phyloP scores from a whole-genome alignment of 805 yeast species.

The Suhomyces sp. region DNA sequence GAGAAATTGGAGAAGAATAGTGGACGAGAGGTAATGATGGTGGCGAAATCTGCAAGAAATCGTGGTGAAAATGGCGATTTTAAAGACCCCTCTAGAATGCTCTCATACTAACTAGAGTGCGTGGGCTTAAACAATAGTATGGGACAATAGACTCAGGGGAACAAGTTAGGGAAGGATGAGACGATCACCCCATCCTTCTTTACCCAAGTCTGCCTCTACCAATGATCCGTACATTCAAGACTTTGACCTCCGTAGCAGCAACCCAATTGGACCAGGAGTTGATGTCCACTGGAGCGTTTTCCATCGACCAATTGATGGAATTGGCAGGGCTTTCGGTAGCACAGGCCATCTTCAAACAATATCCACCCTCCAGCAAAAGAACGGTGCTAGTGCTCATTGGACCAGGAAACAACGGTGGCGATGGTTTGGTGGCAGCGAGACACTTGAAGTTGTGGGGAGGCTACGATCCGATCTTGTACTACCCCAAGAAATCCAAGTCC shows the following conservation, averaged over 20 bases:
- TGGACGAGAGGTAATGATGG: too few relatives aligned
- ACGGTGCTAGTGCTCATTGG: slow-evolving; percentile 76
- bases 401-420: slow-evolving; percentile 97
- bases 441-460: slow-evolving; percentile 77
- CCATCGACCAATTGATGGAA: slow-evolving; percentile 91
- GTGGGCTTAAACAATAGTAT: too few relatives aligned
- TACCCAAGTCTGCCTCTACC: too few relatives aligned
- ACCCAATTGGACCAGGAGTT: slow-evolving; percentile 79
- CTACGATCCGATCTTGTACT: slow-evolving; percentile 70
- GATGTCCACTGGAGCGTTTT: slow-evolving; percentile 81
- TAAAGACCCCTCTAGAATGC: too few relatives aligned
- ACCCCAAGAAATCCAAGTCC: slow-evolving; percentile 64
- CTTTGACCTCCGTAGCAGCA: slow-evolving; percentile 53
- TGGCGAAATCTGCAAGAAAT: too few relatives aligned
- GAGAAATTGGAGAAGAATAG: too few relatives aligned
- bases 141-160: too few relatives aligned
- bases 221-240: too few relatives aligned
- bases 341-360: slow-evolving; percentile 69
- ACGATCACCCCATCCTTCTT: too few relatives aligned
- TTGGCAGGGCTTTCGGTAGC: slow-evolving; percentile 95
- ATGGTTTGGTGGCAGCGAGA: slow-evolving; percentile 93
- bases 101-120: too few relatives aligned
- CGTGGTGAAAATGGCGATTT: too few relatives aligned
- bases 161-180: too few relatives aligned
- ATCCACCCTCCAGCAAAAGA: slow-evolving; percentile 48